These are phyloP conservation scores for Trichoderma cornu-damae DNA, from an alignment of 2,329 filamentous ascomycete species.

Conservation along the genomic window DNA sequence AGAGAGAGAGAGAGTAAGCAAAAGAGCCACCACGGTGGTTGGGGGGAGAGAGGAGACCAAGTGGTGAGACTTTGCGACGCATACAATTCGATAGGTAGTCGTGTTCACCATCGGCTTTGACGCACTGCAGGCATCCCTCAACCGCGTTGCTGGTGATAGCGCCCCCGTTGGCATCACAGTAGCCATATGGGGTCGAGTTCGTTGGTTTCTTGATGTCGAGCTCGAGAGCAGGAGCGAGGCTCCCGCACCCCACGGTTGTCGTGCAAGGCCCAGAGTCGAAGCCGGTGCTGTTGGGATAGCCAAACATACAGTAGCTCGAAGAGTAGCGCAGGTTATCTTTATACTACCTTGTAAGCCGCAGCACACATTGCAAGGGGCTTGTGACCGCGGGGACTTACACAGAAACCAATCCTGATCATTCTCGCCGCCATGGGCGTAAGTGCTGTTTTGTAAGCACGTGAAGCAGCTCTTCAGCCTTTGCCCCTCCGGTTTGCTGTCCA, in stretches of 20 bases:
- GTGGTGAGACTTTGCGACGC: no score
- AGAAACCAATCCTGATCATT: slow-evolving; percentile 53
- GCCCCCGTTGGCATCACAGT: slow-evolving; percentile 41
- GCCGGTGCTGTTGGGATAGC: slow-evolving; percentile 44
- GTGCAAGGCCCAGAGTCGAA: slow-evolving; percentile 45
- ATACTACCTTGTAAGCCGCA: background rate
- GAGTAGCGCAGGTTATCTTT: slow-evolving; percentile 51
- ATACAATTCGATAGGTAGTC: slow-evolving; percentile 48
- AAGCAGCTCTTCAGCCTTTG: slow-evolving; percentile 47
- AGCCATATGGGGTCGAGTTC: slow-evolving; percentile 38
- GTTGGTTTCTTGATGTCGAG: slow-evolving; percentile 36
- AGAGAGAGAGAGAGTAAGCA: background rate
- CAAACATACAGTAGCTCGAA: slow-evolving; percentile 49
- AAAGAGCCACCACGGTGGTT: no score
- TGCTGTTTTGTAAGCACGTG: slow-evolving; percentile 49
- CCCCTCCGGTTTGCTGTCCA: slow-evolving; percentile 35
- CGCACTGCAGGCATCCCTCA: slow-evolving; percentile 42
- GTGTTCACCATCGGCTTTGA: slow-evolving; percentile 39
- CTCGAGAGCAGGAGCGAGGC: slow-evolving; percentile 38
- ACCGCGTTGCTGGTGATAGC: slow-evolving; percentile 32
- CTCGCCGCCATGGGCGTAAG: slow-evolving; percentile 42
- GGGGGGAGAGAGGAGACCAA: no score
- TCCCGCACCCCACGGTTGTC: slow-evolving; percentile 47
- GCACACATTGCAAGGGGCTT: no score
- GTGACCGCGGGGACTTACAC: slow-evolving; percentile 39